Base-by-base conservation (phyloP, 139 green algal genomes). In the Eudorina sp. region DNA sequence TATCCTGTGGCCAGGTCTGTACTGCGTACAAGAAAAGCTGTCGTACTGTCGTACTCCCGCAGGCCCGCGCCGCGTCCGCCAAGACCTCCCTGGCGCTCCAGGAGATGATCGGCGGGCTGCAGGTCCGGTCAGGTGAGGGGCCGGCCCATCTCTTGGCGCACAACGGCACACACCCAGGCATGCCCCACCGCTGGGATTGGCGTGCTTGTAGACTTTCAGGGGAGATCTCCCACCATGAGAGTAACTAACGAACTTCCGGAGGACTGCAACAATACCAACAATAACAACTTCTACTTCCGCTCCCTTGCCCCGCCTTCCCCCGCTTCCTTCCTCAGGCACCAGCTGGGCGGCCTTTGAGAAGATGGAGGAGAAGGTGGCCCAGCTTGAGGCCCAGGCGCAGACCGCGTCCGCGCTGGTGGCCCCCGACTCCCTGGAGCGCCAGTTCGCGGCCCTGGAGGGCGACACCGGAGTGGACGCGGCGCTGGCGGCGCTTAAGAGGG, bases 301-400 rank as follows among this genome's bases (percentile, higher is more conserved):
- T 64, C 73, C 5, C 40, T 53, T 55, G 6, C 36, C 70, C 4
- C 11, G 18, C 21, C 43, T 9, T 76, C 73, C 46, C 43, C 73
- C 29, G 25, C 27, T 11, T 83, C 31, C 31, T 29, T 46, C 48
- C 51, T 8, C 93, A 72, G 94, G 86, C 91, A 96, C 78, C 83
- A 93, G 96, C 4, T 92, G 97, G 53, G 94, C 94, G 0, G 97
- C 97, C 23, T 99, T 99, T 92, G 97, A 99, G 85, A 96, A 95
- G 80, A 99, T 99, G 97, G 97, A 99, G 92, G 97, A 99, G 93
- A 98, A 98, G 92, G 96, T 99, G 60, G 79, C 98, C 92, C 73
- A 91, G 18, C 68, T 98, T 93, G 97, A 99, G 90, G 94, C 80
- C 8, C 60, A 86, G 80, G 80, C 80, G 27, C 80, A 86, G 80